These are phyloP conservation scores for Epichloe amarillans DNA, from an alignment of 2,329 filamentous ascomycete genomes.

Conservation along the genomic window DNA sequence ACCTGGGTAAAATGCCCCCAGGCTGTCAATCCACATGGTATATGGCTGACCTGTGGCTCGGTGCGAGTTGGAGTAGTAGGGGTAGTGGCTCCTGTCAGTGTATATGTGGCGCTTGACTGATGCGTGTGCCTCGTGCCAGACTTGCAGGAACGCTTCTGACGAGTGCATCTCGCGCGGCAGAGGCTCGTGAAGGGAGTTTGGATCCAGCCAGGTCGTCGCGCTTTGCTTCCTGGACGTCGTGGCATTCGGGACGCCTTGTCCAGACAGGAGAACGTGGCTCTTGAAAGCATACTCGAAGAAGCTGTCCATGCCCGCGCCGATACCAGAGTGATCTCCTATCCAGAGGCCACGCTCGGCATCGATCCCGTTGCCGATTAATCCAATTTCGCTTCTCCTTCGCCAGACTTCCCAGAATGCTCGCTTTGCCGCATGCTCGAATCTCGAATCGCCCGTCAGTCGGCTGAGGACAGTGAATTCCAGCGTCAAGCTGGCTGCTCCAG, in stretches of 20 bases:
- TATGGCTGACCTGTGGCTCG: constrained; percentile 75
- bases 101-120: constrained; percentile 89
- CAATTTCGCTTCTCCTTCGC: constrained; percentile 71
- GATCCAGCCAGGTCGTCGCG: constrained; percentile 41
- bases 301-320: constrained; percentile 92
- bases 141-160: constrained; percentile 63
- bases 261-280: constrained; percentile 79
- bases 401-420: constrained; percentile 97
- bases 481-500: constrained; percentile 88
- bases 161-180: constrained; percentile 54
- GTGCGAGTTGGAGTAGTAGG: constrained; percentile 87
- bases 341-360: constrained; percentile 84
- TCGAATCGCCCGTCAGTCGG: constrained; percentile 68
- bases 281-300: constrained; percentile 99
- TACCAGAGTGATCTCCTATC: constrained; percentile 81
- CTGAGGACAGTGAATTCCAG: constrained; percentile 88
- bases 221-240: constrained; percentile 26
- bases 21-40: constrained; percentile 89
- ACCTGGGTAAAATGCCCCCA: constrained; percentile 86
- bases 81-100: constrained; percentile 61
- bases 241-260: constrained; percentile 45
- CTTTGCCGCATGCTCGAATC: constrained; percentile 86
- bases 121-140: constrained; percentile 75
- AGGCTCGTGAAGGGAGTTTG: constrained; percentile 48
- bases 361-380: constrained; percentile 80